These are phyloP conservation scores for Cercospora nicotianae DNA, from an alignment of 2,329 filamentous ascomycete species.

Conservation along the genomic window DNA sequence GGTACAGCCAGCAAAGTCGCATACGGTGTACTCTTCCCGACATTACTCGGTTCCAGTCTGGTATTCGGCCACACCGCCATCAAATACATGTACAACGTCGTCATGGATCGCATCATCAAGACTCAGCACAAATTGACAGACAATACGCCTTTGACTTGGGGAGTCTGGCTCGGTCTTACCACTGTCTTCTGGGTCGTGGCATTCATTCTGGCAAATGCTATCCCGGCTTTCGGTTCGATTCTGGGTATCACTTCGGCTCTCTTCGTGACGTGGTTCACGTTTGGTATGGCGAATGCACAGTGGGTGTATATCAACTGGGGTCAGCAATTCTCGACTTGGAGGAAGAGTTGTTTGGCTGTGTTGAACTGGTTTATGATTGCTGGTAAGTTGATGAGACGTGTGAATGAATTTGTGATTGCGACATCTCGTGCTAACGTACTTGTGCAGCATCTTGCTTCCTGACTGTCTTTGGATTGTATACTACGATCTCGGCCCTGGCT, in stretches of 20 bases:
- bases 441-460: conserved; percentile 1
- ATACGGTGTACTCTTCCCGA: conserved; percentile 54
- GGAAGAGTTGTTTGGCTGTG: conserved; percentile 5
- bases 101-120: conserved; percentile 39
- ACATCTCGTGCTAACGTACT: neutral
- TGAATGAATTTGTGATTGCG: too few relatives aligned
- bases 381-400: too few relatives aligned
- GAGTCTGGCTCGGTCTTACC: conserved; percentile 50
- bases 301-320: conserved; percentile 11
- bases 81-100: conserved; percentile 54
- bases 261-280: conserved; percentile 58
- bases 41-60: conserved; percentile 52
- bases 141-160: conserved; percentile 51
- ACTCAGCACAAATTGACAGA: conserved; percentile 27
- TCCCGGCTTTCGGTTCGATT: conserved; percentile 57
- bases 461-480: conserved; percentile 6
- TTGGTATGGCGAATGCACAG: conserved; percentile 40
- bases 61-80: conserved; percentile 55
- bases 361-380: conserved; percentile 11
- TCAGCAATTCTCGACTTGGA: conserved; percentile 10
- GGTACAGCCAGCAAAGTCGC: conserved; percentile 52
- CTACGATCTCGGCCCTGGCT: neutral
- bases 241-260: conserved; percentile 53
- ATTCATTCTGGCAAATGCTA: conserved; percentile 48
- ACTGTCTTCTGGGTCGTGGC: conserved; percentile 50